A percentile compares a stretch with the other conserved stretches of the same genome.
Evolutionary conservation across 306 rosid genomes (phyloP).

Genomic region (Trifolium subterraneum): DNA sequence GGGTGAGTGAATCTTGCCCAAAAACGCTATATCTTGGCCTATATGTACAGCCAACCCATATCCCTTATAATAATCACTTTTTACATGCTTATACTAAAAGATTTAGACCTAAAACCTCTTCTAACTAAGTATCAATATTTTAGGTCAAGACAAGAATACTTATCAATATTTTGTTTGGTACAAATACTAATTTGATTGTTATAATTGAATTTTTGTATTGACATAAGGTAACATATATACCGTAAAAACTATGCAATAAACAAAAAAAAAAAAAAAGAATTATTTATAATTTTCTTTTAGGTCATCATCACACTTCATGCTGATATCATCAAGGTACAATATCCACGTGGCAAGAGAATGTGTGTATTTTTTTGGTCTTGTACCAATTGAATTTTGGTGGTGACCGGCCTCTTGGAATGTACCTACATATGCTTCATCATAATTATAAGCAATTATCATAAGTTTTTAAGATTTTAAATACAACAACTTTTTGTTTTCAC

Average conservation of each 20-base stretch:
- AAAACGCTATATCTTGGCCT: no score
- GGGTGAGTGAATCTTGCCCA: no score
- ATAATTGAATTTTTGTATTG: no score
- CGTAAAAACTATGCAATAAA: background rate
- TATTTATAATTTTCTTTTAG: constrained; percentile 24
- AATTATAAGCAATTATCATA: constrained; percentile 51
- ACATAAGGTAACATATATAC: background rate
- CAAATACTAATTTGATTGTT: no score
- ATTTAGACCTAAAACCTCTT: no score
- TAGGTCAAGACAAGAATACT: no score
- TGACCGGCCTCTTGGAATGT: constrained; percentile 57
- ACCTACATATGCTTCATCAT: constrained; percentile 51
- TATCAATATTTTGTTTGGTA: no score
- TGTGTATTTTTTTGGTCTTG: constrained; percentile 60
- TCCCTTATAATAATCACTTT: no score
- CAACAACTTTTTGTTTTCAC: constrained; percentile 42
- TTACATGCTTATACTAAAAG: no score
- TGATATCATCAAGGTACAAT: constrained; percentile 64
- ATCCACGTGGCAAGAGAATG: constrained; percentile 67
- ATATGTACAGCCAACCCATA: no score
- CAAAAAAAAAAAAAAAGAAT: background rate
- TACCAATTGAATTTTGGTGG: constrained; percentile 51
- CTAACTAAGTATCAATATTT: no score
- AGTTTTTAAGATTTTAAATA: constrained; percentile 40
- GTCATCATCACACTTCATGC: constrained; percentile 92